phyloP scores from a whole-genome alignment of 331 rosid genomes.

The Pyracantha coccinea region DNA sequence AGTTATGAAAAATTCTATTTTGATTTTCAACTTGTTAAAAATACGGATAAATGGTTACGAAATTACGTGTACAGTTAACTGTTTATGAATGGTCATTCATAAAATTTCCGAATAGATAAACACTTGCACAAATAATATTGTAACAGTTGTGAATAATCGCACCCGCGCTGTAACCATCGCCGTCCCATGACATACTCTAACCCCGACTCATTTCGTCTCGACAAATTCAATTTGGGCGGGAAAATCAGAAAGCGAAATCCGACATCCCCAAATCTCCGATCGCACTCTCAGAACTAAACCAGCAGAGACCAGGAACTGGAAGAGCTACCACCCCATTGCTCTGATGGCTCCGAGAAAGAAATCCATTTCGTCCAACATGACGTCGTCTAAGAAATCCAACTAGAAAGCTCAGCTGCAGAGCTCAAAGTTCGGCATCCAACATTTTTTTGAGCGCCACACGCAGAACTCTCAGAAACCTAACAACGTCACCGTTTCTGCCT shows the following conservation, averaged over 20 bases:
- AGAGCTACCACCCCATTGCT: neutral
- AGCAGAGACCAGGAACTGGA: neutral
- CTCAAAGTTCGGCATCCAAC: constrained; percentile 83
- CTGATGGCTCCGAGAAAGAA: constrained; percentile 72
- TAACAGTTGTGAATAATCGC: too few relatives aligned
- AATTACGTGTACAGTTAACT: too few relatives aligned
- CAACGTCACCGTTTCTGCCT: neutral
- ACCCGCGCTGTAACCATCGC: too few relatives aligned
- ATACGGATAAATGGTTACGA: too few relatives aligned
- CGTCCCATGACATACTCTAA: too few relatives aligned
- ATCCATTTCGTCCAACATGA: constrained; percentile 23
- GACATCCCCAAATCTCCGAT: neutral
- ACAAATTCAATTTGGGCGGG: constrained; percentile 17
- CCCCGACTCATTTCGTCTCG: too few relatives aligned
- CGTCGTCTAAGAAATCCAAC: constrained; percentile 37
- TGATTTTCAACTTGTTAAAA: too few relatives aligned
- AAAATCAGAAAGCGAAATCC: constrained; percentile 7
- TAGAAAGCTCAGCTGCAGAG: constrained; percentile 34
- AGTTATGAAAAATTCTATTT: too few relatives aligned
- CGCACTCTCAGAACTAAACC: neutral
- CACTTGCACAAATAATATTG: too few relatives aligned
- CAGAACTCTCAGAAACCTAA: constrained; percentile 55
- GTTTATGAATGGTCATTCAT: too few relatives aligned
- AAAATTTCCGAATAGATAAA: too few relatives aligned
- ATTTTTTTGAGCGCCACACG: constrained; percentile 79